These are phyloP conservation scores for Yamadazyma sp. DNA, from an alignment of 1,139 yeast genomes.

Conservation along the genomic window DNA sequence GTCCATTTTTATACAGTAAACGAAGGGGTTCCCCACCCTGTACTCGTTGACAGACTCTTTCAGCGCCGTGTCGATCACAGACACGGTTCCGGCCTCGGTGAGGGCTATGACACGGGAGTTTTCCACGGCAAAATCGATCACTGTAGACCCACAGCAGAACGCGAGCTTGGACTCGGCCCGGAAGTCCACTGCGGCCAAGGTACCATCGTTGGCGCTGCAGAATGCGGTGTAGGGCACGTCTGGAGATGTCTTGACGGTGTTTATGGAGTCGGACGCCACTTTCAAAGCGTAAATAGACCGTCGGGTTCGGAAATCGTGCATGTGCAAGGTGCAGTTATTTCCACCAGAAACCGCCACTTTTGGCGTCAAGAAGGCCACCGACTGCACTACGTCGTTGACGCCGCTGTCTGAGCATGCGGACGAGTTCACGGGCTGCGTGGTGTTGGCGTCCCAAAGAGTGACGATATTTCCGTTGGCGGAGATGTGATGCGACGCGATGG, in stretches of 20 bases:
- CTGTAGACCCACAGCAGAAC: constrained; percentile 13
- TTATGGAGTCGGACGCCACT: constrained; percentile 31
- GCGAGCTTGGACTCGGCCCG: constrained; percentile 20
- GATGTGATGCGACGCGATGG: constrained; percentile 60
- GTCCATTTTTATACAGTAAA: constrained; percentile 7
- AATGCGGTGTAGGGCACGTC: constrained; percentile 6
- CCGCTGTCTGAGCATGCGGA: constrained; percentile 8
- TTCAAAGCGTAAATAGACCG: constrained; percentile 14
- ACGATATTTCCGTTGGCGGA: constrained; percentile 94
- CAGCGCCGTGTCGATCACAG: constrained; percentile 3
- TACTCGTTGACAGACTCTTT: constrained; percentile 7
- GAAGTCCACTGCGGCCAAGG: constrained; percentile 27
- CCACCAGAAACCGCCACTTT: constrained; percentile 28
- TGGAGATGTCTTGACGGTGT: constrained; percentile 20
- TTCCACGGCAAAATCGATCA: constrained; percentile 12
- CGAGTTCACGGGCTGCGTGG: constrained; percentile 4
- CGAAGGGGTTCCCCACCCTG: constrained; percentile 2
- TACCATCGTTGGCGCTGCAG: constrained; percentile 32
- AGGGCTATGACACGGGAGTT: constrained; percentile 1
- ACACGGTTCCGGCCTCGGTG: constrained; percentile 7
- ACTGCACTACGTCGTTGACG: constrained; percentile 14
- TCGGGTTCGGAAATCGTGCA: constrained; percentile 15
- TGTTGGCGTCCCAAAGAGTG: constrained; percentile 46
- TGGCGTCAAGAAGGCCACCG: constrained; percentile 13
- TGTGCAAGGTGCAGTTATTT: constrained; percentile 13